Conservation (phyloP, 257 asterid genomes). For the Solanum habrochaites region DNA sequence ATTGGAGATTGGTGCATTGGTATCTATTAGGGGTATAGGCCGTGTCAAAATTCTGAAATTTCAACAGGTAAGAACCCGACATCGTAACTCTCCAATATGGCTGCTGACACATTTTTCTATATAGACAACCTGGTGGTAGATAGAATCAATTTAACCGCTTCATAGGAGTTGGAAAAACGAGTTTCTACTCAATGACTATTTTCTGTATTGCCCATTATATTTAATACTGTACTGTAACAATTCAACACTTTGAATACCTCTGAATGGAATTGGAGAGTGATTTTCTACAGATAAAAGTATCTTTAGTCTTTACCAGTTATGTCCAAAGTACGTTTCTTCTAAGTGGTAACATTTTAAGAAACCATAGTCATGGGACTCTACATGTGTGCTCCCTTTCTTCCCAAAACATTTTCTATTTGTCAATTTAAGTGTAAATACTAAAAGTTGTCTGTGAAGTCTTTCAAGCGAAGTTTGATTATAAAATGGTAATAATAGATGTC, state of each 20-base stretch:
- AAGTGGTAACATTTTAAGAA: not conserved
- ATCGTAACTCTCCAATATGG: not conserved
- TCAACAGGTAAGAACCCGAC: conserved; percentile 28
- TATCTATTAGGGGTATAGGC: conserved; percentile 65
- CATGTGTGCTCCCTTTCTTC: not conserved
- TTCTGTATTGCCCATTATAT: not conserved
- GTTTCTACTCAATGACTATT: not conserved
- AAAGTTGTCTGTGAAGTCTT: not conserved
- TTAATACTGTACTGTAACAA: not conserved
- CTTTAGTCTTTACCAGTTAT: not conserved
- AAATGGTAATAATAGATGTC: not conserved
- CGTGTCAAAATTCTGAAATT: conserved; percentile 54
- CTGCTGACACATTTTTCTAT: not conserved
- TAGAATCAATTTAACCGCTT: not conserved
- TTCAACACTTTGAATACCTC: not conserved
- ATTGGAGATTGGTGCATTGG: conserved; percentile 63
- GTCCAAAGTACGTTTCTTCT: not conserved
- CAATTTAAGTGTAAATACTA: not conserved
- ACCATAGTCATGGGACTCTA: not conserved
- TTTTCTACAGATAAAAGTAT: not conserved
- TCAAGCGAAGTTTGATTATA: not conserved
- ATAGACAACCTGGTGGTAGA: not conserved
- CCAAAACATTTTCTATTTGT: not conserved
- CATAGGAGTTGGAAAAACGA: not conserved
- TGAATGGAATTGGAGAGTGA: not conserved